Conservation (phyloP, 1,284 basidiomycete species). For the Trichosporon inkin region DNA sequence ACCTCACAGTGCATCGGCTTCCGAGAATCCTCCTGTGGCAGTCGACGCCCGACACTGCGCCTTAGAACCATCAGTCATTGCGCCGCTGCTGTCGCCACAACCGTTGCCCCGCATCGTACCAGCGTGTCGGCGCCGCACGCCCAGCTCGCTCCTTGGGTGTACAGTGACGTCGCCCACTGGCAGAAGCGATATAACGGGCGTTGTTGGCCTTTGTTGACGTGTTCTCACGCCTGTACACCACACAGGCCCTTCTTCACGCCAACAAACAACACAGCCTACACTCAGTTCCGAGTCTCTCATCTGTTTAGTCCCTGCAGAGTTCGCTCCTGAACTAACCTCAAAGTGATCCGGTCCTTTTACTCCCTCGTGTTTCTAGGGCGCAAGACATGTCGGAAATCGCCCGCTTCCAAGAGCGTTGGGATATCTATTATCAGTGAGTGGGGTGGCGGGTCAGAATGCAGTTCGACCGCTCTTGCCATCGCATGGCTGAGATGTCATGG, state of each 20-base stretch:
- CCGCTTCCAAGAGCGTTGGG: constrained; percentile 20
- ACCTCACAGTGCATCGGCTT: background rate
- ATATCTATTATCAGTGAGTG: constrained; percentile 22
- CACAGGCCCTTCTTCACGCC: background rate
- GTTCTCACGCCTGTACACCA: constrained; percentile 4
- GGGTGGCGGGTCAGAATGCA: background rate
- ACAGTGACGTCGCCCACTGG: background rate
- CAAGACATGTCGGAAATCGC: constrained; percentile 20
- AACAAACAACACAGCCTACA: background rate
- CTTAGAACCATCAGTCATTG: background rate
- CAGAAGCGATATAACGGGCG: constrained; percentile 3
- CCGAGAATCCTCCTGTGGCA: background rate
- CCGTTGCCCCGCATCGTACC: background rate
- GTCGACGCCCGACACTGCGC: constrained; percentile 5
- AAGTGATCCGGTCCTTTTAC: background rate
- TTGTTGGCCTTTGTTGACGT: background rate
- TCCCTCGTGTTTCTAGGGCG: constrained; percentile 17
- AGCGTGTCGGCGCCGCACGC: background rate
- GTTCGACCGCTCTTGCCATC: background rate
- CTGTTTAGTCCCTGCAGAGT: background rate
- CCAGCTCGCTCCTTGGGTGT: background rate
- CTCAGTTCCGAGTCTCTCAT: background rate
- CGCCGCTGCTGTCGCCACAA: background rate
- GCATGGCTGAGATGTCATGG: too few relatives aligned
- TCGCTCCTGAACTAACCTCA: background rate